Conservation (phyloP, 306 rosid species). For the Begonia peltatifolia region DNA sequence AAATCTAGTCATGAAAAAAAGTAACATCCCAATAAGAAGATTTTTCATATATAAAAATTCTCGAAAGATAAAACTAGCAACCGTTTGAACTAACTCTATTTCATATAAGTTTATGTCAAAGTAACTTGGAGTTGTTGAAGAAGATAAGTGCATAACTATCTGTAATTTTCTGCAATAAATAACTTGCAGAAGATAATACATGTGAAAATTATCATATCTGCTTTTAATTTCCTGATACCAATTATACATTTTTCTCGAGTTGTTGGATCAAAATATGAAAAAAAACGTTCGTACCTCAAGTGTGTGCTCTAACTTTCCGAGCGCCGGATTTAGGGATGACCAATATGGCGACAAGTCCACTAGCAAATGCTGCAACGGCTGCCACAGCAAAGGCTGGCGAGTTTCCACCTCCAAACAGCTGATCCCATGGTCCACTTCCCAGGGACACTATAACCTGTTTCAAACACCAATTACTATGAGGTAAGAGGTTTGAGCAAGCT, state of each 20-base stretch:
- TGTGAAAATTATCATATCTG: not conserved
- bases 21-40: no score
- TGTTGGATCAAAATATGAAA: slow-evolving; percentile 12
- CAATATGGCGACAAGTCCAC: slow-evolving; percentile 71
- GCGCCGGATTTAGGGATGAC: slow-evolving; percentile 63
- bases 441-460: slow-evolving; percentile 73
- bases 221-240: no score
- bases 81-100: not conserved
- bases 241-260: slow-evolving; percentile 1
- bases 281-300: slow-evolving; percentile 53
- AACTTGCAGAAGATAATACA: slow-evolving; percentile 12
- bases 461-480: no score
- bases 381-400: slow-evolving; percentile 90
- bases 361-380: slow-evolving; percentile 66
- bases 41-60: no score
- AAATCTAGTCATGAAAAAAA: no score
- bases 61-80: slow-evolving; percentile 6
- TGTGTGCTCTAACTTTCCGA: slow-evolving; percentile 42
- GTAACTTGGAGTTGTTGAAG: not conserved
- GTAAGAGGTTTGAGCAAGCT: no score
- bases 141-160: not conserved
- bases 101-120: not conserved
- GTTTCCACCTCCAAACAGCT: slow-evolving; percentile 98
- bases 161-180: not conserved
- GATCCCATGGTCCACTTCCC: slow-evolving; percentile 99